Evolutionary conservation across 1,284 basidiomycete species (phyloP).

Genomic region (Trichosporon asahii): DNA sequence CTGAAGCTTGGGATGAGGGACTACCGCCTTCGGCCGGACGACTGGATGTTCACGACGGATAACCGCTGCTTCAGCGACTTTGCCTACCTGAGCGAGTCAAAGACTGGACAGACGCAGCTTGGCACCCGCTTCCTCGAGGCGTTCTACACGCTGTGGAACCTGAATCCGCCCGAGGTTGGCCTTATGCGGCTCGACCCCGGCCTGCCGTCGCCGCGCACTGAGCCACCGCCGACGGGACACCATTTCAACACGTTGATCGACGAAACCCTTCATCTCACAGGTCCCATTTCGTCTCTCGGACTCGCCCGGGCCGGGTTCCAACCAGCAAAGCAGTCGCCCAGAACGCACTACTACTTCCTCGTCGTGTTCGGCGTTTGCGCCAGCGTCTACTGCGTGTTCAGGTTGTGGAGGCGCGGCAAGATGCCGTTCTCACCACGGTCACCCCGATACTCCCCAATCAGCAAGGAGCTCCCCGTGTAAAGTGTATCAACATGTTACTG

Average conservation of each 20-base stretch:
- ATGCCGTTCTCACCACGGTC: neutral
- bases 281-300: neutral
- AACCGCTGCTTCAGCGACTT: neutral
- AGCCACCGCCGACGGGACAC: neutral
- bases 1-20: neutral
- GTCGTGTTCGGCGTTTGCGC: neutral
- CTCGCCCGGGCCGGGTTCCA: neutral
- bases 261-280: neutral
- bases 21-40: neutral
- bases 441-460: neutral
- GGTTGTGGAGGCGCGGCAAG: neutral
- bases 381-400: neutral
- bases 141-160: conserved; percentile 5
- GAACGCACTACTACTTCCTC: neutral
- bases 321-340: neutral
- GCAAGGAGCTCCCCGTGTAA: neutral
- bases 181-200: neutral
- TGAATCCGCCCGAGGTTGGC: neutral
- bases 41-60: neutral
- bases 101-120: neutral
- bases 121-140: neutral
- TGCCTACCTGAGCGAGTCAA: neutral
- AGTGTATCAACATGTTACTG: neutral
- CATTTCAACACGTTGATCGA: neutral
- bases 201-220: neutral